Conservation (phyloP, 1,284 basidiomycete species). For the Cystobasidium pallidum region DNA sequence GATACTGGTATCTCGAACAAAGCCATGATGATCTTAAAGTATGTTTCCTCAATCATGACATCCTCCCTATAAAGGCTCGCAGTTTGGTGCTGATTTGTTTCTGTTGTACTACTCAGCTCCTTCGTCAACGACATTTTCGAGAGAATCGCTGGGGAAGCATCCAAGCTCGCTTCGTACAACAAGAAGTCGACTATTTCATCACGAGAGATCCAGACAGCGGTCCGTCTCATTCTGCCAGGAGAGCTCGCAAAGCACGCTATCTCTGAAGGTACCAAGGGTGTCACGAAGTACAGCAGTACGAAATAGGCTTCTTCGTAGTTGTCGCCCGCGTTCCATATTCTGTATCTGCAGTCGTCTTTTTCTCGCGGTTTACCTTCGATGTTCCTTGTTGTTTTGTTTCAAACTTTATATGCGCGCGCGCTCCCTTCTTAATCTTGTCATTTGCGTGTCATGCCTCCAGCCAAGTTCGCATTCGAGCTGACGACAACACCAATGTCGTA, state of each 20-base stretch:
- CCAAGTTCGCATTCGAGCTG: too few relatives aligned
- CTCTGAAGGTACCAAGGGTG: constrained; percentile 73
- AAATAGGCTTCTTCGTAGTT: constrained; percentile 54
- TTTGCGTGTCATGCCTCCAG: background rate
- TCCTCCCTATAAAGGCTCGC: background rate
- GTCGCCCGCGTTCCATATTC: background rate
- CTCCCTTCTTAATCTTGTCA: background rate
- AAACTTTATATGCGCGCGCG: background rate
- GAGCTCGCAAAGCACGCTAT: constrained; percentile 81
- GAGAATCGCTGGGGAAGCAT: constrained; percentile 55
- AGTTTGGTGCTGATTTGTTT: too few relatives aligned
- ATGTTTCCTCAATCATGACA: too few relatives aligned
- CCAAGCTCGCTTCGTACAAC: constrained; percentile 81
- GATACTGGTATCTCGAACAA: constrained; percentile 61
- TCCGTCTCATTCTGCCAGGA: constrained; percentile 85
- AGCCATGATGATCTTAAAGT: constrained; percentile 58
- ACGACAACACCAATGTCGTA: too few relatives aligned
- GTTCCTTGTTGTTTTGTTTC: constrained; percentile 30
- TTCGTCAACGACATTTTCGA: constrained; percentile 61
- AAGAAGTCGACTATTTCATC: constrained; percentile 94
- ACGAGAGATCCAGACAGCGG: constrained; percentile 73
- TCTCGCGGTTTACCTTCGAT: constrained; percentile 12
- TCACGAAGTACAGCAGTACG: constrained; percentile 64
- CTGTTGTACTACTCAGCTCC: constrained; percentile 44
- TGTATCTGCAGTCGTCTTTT: constrained; percentile 17